Conservation (phyloP, 495 filamentous ascomycete genomes). For the Pyrenula aspistea region DNA sequence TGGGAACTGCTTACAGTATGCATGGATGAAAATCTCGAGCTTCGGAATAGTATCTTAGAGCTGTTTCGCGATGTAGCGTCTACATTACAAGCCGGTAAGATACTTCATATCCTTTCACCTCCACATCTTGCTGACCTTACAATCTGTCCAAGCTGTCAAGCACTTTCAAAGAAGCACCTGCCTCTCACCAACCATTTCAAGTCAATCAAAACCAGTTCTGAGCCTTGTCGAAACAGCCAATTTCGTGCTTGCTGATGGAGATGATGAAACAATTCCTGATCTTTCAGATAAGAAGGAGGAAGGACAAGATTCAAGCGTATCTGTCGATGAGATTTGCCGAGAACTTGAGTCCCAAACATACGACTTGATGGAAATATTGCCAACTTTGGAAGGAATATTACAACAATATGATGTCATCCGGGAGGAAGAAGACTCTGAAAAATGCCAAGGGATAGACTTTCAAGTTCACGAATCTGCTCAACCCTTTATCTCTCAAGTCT, state of each 20-base stretch:
- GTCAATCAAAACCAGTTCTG: not conserved
- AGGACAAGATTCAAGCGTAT: not conserved
- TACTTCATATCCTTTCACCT: not conserved
- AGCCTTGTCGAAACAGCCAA: not conserved
- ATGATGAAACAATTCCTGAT: not conserved
- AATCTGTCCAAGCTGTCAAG: not conserved
- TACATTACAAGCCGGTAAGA: slow-evolving; percentile 1
- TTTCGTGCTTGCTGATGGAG: not conserved
- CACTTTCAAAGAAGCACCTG: not conserved
- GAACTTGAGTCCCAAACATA: slow-evolving; percentile 1
- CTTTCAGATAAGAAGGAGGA: not conserved
- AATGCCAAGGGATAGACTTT: not conserved
- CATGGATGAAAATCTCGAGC: slow-evolving; percentile 8
- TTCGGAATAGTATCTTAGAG: slow-evolving; percentile 4
- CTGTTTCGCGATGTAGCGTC: slow-evolving; percentile 3
- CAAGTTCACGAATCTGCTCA: slow-evolving; percentile 3
- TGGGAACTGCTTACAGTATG: slow-evolving; percentile 8
- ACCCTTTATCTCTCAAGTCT: slow-evolving; percentile 2
- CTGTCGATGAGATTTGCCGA: not conserved
- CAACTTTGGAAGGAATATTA: slow-evolving; percentile 2
- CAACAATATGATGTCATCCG: not conserved
- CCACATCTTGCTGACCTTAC: no score
- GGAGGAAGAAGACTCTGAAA: not conserved
- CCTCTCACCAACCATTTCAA: not conserved
- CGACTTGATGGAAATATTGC: slow-evolving; percentile 6